Evolutionary conservation across 495 filamentous ascomycete genomes (phyloP).

Genomic region (Xylaria telfairii): DNA sequence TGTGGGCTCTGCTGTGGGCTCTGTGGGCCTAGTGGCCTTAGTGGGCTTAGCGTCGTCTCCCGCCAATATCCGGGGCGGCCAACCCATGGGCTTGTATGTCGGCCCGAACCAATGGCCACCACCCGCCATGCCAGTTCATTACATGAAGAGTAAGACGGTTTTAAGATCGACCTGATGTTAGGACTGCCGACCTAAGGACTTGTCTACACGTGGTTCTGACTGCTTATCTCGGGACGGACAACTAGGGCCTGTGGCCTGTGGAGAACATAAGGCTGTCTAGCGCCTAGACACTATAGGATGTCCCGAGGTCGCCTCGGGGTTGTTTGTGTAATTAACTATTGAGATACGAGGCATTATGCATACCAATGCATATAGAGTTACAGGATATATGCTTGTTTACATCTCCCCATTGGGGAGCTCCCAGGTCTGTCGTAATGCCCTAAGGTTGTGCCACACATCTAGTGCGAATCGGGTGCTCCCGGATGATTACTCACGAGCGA

Average conservation of each 20-base stretch:
- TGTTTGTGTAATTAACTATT: background rate
- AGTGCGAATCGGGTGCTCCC: background rate
- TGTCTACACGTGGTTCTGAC: background rate
- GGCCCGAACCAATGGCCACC: background rate
- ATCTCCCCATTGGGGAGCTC: background rate
- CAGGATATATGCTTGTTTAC: background rate
- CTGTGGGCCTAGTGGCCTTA: too few relatives aligned
- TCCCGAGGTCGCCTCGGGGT: background rate
- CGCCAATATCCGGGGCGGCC: slow-evolving; percentile 12
- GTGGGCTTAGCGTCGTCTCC: background rate
- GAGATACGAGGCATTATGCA: slow-evolving; percentile 12
- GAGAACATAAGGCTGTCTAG: background rate
- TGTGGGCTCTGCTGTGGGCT: too few relatives aligned
- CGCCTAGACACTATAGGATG: too few relatives aligned
- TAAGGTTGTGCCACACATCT: background rate
- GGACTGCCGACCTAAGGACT: background rate
- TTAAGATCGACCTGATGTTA: background rate
- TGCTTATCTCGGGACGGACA: background rate
- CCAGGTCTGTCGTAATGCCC: background rate
- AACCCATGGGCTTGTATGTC: slow-evolving; percentile 9
- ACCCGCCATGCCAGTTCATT: background rate
- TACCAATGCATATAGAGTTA: background rate
- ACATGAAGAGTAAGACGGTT: background rate
- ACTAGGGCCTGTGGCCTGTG: background rate
- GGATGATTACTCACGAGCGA: slow-evolving; percentile 15